Conservation (phyloP, 2,329 filamentous ascomycete genomes). For the Cytospora leucostoma region DNA sequence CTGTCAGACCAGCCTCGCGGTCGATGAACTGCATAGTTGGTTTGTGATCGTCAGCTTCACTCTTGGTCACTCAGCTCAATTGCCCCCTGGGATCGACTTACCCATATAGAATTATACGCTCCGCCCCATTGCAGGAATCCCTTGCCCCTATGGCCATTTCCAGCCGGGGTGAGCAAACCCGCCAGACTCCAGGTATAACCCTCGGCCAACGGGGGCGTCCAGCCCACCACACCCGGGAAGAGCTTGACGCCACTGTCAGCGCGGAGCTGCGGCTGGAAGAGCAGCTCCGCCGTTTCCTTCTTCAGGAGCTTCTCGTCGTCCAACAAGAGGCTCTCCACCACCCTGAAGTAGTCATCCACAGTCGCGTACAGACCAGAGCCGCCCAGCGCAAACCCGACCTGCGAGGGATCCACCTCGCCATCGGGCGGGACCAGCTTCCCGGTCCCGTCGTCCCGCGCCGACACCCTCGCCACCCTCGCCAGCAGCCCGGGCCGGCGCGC, state of each 20-base stretch:
- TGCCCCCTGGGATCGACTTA: constrained; percentile 32
- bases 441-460: constrained; percentile 18
- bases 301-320: constrained; percentile 15
- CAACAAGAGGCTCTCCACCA: constrained; percentile 40
- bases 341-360: constrained; percentile 42
- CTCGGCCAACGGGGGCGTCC: constrained; percentile 28
- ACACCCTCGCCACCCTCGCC: constrained; percentile 14
- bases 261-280: constrained; percentile 1
- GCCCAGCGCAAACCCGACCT: constrained; percentile 40
- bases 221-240: not conserved
- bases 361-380: constrained; percentile 47
- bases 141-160: constrained; percentile 40
- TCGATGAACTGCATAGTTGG: constrained; percentile 35
- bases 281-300: not conserved
- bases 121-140: constrained; percentile 49
- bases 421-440: constrained; percentile 17
- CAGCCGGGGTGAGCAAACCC: constrained; percentile 1
- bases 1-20: constrained; percentile 42
- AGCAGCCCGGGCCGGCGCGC: constrained; percentile 13
- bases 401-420: constrained; percentile 31
- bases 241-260: not conserved
- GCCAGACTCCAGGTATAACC: constrained; percentile 35
- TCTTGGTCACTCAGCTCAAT: not conserved
- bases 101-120: constrained; percentile 47
- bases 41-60: not conserved